Conservation (phyloP, 2,329 filamentous ascomycete species). For the Chalara sp. region DNA sequence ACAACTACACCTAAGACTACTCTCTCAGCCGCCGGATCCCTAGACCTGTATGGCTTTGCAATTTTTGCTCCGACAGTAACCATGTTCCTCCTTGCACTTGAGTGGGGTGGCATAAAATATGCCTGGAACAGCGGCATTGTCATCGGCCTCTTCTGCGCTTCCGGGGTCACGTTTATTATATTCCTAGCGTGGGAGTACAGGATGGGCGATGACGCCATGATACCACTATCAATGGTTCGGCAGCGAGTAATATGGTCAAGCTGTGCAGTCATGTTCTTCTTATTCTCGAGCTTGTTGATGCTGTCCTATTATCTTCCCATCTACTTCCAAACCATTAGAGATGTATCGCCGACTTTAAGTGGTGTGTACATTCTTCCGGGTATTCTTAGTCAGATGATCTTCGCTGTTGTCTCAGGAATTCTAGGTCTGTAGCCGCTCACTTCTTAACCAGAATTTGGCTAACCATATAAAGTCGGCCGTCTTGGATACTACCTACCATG, state of each 20-base stretch:
- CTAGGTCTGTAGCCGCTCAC: slow-evolving; percentile 8
- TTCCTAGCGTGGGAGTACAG: slow-evolving; percentile 18
- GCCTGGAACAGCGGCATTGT: slow-evolving; percentile 19
- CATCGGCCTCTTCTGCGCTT: slow-evolving; percentile 19
- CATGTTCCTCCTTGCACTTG: slow-evolving; percentile 25
- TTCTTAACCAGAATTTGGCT: not conserved
- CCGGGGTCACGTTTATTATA: slow-evolving; percentile 9
- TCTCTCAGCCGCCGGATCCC: slow-evolving; percentile 11
- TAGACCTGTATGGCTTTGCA: slow-evolving; percentile 25
- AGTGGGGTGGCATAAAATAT: slow-evolving; percentile 25
- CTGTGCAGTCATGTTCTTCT: slow-evolving; percentile 1
- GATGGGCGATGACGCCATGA: slow-evolving; percentile 17
- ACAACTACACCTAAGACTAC: not conserved
- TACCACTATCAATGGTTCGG: slow-evolving; percentile 12
- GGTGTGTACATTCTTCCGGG: slow-evolving; percentile 21
- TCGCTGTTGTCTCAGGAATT: slow-evolving; percentile 10
- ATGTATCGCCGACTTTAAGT: slow-evolving; percentile 12
- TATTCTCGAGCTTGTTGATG: not conserved
- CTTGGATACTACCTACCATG: slow-evolving; percentile 27
- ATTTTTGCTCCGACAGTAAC: slow-evolving; percentile 27
- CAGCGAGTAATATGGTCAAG: slow-evolving; percentile 11
- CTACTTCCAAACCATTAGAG: slow-evolving; percentile 26
- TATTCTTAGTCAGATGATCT: slow-evolving; percentile 9
- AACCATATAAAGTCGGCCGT: not conserved
- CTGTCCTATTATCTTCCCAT: slow-evolving; percentile 13